Evolutionary conservation across 2,329 filamentous ascomycete species (phyloP), one percentile per base, ranked within the genome.

Genomic region (Ophiocordyceps australis): DNA sequence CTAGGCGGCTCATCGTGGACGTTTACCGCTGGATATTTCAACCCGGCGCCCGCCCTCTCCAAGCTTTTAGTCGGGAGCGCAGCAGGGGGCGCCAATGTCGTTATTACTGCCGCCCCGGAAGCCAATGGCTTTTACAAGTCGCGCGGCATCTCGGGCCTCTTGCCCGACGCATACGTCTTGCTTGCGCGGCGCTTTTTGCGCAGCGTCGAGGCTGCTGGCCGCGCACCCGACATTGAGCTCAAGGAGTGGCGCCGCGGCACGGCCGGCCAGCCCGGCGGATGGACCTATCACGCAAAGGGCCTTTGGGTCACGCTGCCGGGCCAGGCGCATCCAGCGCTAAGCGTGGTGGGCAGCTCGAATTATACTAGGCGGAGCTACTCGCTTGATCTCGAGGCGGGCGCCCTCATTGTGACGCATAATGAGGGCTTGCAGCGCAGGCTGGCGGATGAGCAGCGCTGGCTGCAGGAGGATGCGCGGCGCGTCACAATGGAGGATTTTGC

Each of bases 221-320:
- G 55, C 5, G 59, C 58, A 9, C 54, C 62, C 2, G 60, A 63
- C 8, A 76, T 94, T 16, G 52, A 66, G 4, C 58, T 98, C 4
- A 79, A 81, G 33, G 89, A 98, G 52, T 98, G 89, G 89, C 68
- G 75, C 6, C 63, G 64, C 23, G 89, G 89, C 7, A 79, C 72
- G 0, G 78, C 92, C 3, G 78, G 78, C 12, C 65, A 82, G 38
- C 72, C 78, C 0, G 80, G 61, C 2, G 86, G 82, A 1, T 98
- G 91, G 89, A 94, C 86, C 0, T 98, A 98, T 49, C 89, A 98
- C 41, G 89, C 89, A 24, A 98, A 98, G 51, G 89, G 89, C 0
- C 59, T 95, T 3, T 95, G 86, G 86, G 62, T 94, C 15, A 81
- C 79, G 0, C 59, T 86, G 28, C 68, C 76, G 0, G 57, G 61